Evolutionary conservation across 2,329 filamentous ascomycete species (phyloP), one percentile per base, ranked within the genome.

Genomic region (Sporothrix variecibatus): DNA sequence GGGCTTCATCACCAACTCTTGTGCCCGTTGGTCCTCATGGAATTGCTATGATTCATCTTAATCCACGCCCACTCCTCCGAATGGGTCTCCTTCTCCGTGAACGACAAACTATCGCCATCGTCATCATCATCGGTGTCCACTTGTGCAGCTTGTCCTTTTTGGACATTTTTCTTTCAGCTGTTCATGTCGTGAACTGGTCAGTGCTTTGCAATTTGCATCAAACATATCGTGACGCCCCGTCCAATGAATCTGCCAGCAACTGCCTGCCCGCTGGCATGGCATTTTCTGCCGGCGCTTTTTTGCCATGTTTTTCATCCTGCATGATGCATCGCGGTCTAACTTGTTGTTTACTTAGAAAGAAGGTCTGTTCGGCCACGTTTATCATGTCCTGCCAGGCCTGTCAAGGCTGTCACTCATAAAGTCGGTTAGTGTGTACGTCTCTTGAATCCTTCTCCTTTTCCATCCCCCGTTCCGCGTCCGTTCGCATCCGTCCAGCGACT

Each of bases 311-410:
- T 49, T 49, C 15, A 49, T 49, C 43, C 43, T 49, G 43, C 43
- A 49, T 49, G 43, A 49, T 20, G 43, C 43, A 49, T 49, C 15
- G 43, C 15, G 43, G 43, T 49, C 43, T 49, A 49, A 49, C 43
- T 20, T 49, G 43, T 49, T 49, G 43, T 49, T 49, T 2, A 49
- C 43, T 49, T 49, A 49, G 43, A 49, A 12, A 49, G 15, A 15
- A 49, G 43, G n/a, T 46, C 62, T 46, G 62, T 46, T 65, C n/a
- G 38, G 34, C 38, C 62, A 65, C n/a, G 62, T 65, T 65, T 17
- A 38, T 23, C 62, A 26, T 28, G 34, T 65, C 23, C n/a, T 38
- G 38, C 23, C 58, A 40, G 20, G 28, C 17, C 17, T 64, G 58
- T 40, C 60, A 64, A 38, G 3, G 20, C 28, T 38, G 58, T 2